Base-by-base conservation (phyloP, 1,139 yeast genomes). In the Pichia sp. region DNA sequence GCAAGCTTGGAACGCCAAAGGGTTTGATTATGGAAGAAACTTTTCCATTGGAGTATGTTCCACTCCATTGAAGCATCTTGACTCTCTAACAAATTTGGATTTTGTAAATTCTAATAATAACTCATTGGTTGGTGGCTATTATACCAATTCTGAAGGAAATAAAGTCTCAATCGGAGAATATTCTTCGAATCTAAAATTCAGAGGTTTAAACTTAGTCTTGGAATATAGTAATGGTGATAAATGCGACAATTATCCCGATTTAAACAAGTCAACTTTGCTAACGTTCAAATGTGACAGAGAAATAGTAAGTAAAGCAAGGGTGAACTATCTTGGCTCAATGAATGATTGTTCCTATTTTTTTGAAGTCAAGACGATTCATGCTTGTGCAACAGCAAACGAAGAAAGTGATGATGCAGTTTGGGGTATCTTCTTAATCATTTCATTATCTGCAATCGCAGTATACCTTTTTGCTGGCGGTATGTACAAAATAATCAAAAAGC, bases 361-460 rank as follows among this genome's bases (percentile, higher is more conserved):
- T 61, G 96, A 88, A 60, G 87, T 86, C 29, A 68, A 88, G 53
- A 85, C 95, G 4, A 81, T 85, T 42, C 85, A 83, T 61, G 96
- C 95, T 0, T 88, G 97, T 63, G 88, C 95, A 0, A 82, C 90
- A 0, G 81, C 86, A 9, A 78, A 81, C 48, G 64, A 68, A 47
- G 65, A 67, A 44, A 77, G 76, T 52, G 74, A 77, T 48, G 59
- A 72, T 51, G 81, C 80, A 2, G 77, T 77, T 4, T 68, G 77
- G 40, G 77, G 82, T 81, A 77, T 79, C 38, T 77, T 78, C 51
- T 52, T 77, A 27, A 61, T 77, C 43, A 79, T 79, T 40, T 57
- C 77, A 34, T 56, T 72, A 42, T 76, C 81, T 23, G 80, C 82
- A 0, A 58, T 74, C 27, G 66, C 69, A 27, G 84, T 79, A 7